Conservation (phyloP, 805 yeast genomes). For the Lachancea lanzarotensis region DNA sequence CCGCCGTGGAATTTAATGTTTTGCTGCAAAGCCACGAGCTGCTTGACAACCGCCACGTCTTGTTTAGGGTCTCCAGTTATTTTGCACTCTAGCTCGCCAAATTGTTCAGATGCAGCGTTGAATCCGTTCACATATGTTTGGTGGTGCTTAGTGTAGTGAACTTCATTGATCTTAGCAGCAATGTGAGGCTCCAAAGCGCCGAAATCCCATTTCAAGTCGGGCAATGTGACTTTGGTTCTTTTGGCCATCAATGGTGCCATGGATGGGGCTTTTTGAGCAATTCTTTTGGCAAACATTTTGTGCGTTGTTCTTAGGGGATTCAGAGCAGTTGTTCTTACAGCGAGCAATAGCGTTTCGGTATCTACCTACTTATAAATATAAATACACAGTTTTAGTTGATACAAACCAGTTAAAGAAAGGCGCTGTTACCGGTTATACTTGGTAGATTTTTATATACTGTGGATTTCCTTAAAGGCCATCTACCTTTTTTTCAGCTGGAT, state of each 20-base stretch:
- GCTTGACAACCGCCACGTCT: conserved; percentile 31
- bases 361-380: no score
- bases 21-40: conserved; percentile 49
- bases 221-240: conserved; percentile 67
- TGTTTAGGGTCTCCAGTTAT: conserved; percentile 47
- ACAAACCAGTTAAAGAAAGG: background rate
- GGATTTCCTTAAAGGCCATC: background rate
- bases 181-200: conserved; percentile 82
- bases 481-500: background rate
- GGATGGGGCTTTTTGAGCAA: conserved; percentile 4
- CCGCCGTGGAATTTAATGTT: conserved; percentile 88
- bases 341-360: no score
- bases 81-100: conserved; percentile 53
- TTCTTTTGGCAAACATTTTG: conserved; percentile 7
- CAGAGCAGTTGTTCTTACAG: no score
- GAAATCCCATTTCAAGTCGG: conserved; percentile 77
- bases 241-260: conserved; percentile 4
- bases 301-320: no score
- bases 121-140: conserved; percentile 85
- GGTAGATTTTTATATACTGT: background rate
- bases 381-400: background rate
- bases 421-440: no score
- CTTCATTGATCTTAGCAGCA: conserved; percentile 78
- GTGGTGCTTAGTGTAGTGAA: conserved; percentile 87
- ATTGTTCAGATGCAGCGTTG: conserved; percentile 71